A percentile compares a stretch with the other conserved stretches of the same genome.
phyloP scores from a whole-genome alignment of 176 grass and related monocot species.

The Areca catechu region DNA sequence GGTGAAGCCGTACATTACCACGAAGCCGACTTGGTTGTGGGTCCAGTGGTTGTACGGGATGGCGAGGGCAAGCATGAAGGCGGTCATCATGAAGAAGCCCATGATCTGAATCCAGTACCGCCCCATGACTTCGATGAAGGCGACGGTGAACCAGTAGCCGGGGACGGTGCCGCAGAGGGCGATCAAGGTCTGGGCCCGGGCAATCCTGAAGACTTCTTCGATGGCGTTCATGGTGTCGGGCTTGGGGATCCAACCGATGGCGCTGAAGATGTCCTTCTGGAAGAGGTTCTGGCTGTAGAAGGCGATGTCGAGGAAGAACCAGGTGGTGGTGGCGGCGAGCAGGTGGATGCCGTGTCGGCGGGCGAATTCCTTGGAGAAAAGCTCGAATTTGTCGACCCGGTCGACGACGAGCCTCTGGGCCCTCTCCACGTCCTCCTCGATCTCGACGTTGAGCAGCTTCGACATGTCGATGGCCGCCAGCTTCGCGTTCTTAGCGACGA shows the following conservation, averaged over 20 bases:
- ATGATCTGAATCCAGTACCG: constrained; percentile 67
- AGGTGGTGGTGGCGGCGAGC: constrained; percentile 49
- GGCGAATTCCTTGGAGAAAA: constrained; percentile 56
- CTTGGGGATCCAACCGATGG: constrained; percentile 58
- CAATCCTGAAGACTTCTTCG: constrained; percentile 56
- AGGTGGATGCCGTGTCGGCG: constrained; percentile 53
- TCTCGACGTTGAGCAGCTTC: constrained; percentile 44
- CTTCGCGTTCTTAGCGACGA: constrained; percentile 52
- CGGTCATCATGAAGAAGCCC: constrained; percentile 72
- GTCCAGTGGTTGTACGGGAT: constrained; percentile 50
- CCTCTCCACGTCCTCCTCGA: constrained; percentile 19
- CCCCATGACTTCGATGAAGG: constrained; percentile 52
- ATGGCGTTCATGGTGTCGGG: constrained; percentile 55
- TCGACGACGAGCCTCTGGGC: neutral
- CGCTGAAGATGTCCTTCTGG: constrained; percentile 87
- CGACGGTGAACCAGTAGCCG: constrained; percentile 82
- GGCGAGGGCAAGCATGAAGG: constrained; percentile 55
- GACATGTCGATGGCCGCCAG: constrained; percentile 65
- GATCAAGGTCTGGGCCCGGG: constrained; percentile 53
- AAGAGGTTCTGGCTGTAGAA: constrained; percentile 91
- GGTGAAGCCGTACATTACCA: constrained; percentile 55
- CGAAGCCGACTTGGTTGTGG: constrained; percentile 35
- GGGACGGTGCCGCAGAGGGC: constrained; percentile 77
- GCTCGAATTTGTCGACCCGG: constrained; percentile 27
- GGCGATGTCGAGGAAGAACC: constrained; percentile 81